A percentile compares a stretch with the other conserved stretches of the same genome.
Evolutionary conservation across 192 early-diverging fungal genomes (phyloP).

Genomic region (Funneliformis mosseae): DNA sequence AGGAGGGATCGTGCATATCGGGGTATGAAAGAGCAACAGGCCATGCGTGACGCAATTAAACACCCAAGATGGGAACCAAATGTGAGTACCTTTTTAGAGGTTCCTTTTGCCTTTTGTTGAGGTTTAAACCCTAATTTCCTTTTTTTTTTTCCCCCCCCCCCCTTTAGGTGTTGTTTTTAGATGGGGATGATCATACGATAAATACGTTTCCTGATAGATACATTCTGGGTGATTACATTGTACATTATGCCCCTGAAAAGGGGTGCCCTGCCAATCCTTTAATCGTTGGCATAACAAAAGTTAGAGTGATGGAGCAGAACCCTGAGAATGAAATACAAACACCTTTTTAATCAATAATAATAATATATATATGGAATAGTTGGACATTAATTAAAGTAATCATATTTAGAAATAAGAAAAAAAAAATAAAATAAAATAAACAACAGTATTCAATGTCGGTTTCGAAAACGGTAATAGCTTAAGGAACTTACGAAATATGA

Average conservation of each 20-base stretch:
- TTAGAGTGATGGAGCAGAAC: background rate
- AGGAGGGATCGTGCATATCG: slow-evolving; percentile 40
- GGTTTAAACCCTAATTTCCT: too few species aligned
- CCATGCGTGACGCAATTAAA: slow-evolving; percentile 58
- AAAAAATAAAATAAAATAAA: too few species aligned
- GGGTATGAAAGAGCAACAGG: slow-evolving; percentile 56
- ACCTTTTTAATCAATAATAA: background rate
- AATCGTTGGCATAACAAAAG: background rate
- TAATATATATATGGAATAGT: background rate
- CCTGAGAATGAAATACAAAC: background rate
- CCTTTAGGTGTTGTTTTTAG: background rate
- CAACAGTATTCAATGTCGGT: too few species aligned
- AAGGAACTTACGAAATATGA: too few species aligned
- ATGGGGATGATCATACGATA: background rate
- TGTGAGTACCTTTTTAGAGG: slow-evolving; percentile 26
- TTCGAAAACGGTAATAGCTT: too few species aligned
- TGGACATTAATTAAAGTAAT: too few species aligned
- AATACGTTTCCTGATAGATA: background rate
- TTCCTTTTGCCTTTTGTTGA: background rate
- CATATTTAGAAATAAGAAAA: too few species aligned
- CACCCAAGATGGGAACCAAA: slow-evolving; percentile 38
- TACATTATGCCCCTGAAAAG: background rate
- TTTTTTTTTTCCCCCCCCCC: too few species aligned
- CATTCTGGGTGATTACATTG: background rate
- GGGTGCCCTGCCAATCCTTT: background rate